phyloP scores from a whole-genome alignment of 2,329 filamentous ascomycete genomes.

The Diaporthe sp. region DNA sequence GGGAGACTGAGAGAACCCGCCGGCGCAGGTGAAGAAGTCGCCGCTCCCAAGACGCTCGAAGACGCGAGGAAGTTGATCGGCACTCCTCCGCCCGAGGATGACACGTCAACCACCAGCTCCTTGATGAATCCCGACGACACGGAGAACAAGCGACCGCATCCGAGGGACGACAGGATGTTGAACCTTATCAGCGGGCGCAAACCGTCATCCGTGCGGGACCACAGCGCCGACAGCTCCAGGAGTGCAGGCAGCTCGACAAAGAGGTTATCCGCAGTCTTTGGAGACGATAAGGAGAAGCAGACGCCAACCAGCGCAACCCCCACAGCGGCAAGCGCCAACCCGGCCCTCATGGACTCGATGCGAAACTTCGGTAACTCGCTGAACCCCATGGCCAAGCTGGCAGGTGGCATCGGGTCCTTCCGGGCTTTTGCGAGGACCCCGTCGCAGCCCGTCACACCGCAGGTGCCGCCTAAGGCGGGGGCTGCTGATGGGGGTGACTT shows the following conservation, averaged over 20 bases:
- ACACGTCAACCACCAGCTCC: slow-evolving; percentile 70
- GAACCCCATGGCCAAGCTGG: slow-evolving; percentile 86
- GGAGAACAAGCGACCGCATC: slow-evolving; percentile 50
- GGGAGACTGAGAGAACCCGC: slow-evolving; percentile 78
- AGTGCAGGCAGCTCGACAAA: slow-evolving; percentile 75
- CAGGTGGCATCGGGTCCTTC: slow-evolving; percentile 75
- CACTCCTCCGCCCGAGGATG: slow-evolving; percentile 75
- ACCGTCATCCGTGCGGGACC: slow-evolving; percentile 67
- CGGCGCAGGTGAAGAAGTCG: slow-evolving; percentile 61
- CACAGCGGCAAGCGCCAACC: slow-evolving; percentile 57
- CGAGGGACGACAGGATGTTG: slow-evolving; percentile 75
- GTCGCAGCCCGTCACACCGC: slow-evolving; percentile 55
- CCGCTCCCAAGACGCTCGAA: slow-evolving; percentile 89
- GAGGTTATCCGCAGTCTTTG: slow-evolving; percentile 59
- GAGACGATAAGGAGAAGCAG: slow-evolving; percentile 56
- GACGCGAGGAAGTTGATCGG: slow-evolving; percentile 92
- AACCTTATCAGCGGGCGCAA: slow-evolving; percentile 79
- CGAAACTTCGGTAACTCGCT: slow-evolving; percentile 84
- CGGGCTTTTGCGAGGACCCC: slow-evolving; percentile 78
- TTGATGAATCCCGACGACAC: slow-evolving; percentile 55
- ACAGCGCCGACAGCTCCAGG: slow-evolving; percentile 80
- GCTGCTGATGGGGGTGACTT: slow-evolving; percentile 67
- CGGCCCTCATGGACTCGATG: slow-evolving; percentile 83
- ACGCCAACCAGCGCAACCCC: slow-evolving; percentile 47
- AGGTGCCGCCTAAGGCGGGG: slow-evolving; percentile 54